Base-by-base conservation (phyloP, 208 protist genomes). In the Acanthamoeba royreba region DNA sequence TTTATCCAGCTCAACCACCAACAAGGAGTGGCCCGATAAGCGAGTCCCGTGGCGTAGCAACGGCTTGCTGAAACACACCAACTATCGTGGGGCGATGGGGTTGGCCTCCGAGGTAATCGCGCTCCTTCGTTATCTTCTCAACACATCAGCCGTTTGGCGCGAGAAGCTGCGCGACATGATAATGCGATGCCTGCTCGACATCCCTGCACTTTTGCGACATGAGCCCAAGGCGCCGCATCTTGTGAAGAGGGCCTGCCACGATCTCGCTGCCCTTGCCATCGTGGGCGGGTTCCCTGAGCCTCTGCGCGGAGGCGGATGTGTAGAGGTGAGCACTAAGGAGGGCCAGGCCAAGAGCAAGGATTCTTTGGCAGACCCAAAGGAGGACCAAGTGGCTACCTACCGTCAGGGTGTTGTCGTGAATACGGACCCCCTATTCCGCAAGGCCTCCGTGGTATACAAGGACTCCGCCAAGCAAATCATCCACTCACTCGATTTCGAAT, bases 231-330 rank as follows among this genome's bases (percentile, higher is more conserved):
- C 38, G 5, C 33, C 87, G 22, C 28, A n/a, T 8, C 55, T 92
- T n/a, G 7, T 63, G 38, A 22, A 31, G 58, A 9, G 87, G 4
- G 45, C 35, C 43, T 92, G 87, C 58, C 87, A 79, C 42, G 87
- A 53, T n/a, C 45, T 79, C 3, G 87, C 87, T 28, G 22, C 61
- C 22, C 61, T 92, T 3, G 43, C 58, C 25, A 49, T 92, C 40
- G 4, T 92, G 38, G 87, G 83, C 2, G 87, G 87, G n/a, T 79
- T 92, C 47, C 61, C 87, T 17, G 87, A 92, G 87, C 42, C 61
- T 11, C 11, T 63, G 87, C 55, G 87, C 4, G 61, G 72, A 9
- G 87, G 87, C 17, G 87, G 58, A 1, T 58, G 35, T 7, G 87
- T 92, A 11, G 87, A 92, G 28, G 63, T 92, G 15, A 81, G 42